phyloP scores from a whole-genome alignment of 371 early-diverging fungal genomes.

The Mucor velutinosus region DNA sequence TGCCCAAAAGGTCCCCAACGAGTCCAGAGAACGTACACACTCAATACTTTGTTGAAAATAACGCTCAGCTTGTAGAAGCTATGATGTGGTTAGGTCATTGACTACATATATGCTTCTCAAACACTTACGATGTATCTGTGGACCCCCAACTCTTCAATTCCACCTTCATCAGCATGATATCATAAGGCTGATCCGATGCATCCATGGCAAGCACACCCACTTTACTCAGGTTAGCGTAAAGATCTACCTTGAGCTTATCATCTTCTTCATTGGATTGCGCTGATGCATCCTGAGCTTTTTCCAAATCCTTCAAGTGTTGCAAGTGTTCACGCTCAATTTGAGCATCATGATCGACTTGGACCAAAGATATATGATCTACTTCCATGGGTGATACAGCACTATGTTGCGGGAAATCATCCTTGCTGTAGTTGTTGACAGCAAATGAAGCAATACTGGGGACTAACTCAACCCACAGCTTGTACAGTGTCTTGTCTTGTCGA shows the following conservation, averaged over 20 bases:
- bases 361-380: conserved; percentile 21
- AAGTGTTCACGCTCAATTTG: conserved; percentile 45
- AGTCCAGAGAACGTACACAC: conserved; percentile 61
- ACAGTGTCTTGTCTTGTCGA: conserved; percentile 18
- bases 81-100: background rate
- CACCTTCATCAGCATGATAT: conserved; percentile 54
- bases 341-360: conserved; percentile 37
- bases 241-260: conserved; percentile 33
- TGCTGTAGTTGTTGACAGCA: conserved; percentile 3
- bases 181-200: conserved; percentile 37
- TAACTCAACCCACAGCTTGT: background rate
- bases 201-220: conserved; percentile 44
- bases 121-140: conserved; percentile 17
- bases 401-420: background rate
- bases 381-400: conserved; percentile 13
- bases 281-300: conserved; percentile 14
- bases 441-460: background rate
- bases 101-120: background rate
- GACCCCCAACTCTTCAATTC: conserved; percentile 31
- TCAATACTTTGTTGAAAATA: conserved; percentile 45
- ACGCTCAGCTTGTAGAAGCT: conserved; percentile 66
- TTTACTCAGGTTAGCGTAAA: conserved; percentile 37
- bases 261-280: conserved; percentile 13
- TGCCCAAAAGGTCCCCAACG: conserved; percentile 60
- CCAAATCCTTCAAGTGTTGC: conserved; percentile 24